These are phyloP conservation scores for Stemphylium beticola DNA, from an alignment of 2,329 filamentous ascomycete genomes.

Conservation along the genomic window DNA sequence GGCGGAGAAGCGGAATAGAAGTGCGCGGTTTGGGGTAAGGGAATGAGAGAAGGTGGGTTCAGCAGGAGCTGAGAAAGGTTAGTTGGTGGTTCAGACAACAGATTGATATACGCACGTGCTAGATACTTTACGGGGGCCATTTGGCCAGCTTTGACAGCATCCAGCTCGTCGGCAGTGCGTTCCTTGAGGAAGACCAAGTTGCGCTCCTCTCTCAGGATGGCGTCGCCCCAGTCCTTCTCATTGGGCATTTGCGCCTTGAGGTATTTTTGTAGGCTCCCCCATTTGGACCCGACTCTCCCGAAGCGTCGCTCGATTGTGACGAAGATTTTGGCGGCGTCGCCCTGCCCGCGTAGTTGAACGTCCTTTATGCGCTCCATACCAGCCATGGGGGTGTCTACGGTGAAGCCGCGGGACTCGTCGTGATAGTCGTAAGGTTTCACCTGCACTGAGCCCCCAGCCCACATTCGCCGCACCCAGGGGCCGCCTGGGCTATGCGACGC, in stretches of 20 bases:
- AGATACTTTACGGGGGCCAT: slow-evolving; percentile 47
- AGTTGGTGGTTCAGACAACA: slow-evolving; percentile 4
- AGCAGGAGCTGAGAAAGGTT: slow-evolving; percentile 52
- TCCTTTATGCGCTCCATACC: slow-evolving; percentile 55
- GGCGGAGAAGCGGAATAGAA: slow-evolving; percentile 90
- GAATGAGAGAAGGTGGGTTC: slow-evolving; percentile 63
- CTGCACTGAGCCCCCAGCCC: slow-evolving; percentile 79
- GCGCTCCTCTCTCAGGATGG: slow-evolving; percentile 62
- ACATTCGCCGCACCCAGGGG: slow-evolving; percentile 79
- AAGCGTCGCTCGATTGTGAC: slow-evolving; percentile 65
- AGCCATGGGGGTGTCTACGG: slow-evolving; percentile 23
- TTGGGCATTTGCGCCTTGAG: slow-evolving; percentile 11
- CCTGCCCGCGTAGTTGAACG: slow-evolving; percentile 58
- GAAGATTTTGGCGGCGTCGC: slow-evolving; percentile 60
- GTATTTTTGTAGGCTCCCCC: not conserved
- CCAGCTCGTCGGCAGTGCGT: slow-evolving; percentile 50
- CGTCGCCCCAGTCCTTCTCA: slow-evolving; percentile 33
- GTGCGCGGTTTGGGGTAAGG: slow-evolving; percentile 69
- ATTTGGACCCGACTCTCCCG: slow-evolving; percentile 22
- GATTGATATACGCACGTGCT: slow-evolving; percentile 32
- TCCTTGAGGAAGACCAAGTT: slow-evolving; percentile 69
- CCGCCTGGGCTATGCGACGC: slow-evolving; percentile 74
- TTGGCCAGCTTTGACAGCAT: slow-evolving; percentile 34
- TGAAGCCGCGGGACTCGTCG: slow-evolving; percentile 12
- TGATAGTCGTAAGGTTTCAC: slow-evolving; percentile 51